phyloP scores from a whole-genome alignment of 768 basidiomycete species.

The Dioszegia crocea region DNA sequence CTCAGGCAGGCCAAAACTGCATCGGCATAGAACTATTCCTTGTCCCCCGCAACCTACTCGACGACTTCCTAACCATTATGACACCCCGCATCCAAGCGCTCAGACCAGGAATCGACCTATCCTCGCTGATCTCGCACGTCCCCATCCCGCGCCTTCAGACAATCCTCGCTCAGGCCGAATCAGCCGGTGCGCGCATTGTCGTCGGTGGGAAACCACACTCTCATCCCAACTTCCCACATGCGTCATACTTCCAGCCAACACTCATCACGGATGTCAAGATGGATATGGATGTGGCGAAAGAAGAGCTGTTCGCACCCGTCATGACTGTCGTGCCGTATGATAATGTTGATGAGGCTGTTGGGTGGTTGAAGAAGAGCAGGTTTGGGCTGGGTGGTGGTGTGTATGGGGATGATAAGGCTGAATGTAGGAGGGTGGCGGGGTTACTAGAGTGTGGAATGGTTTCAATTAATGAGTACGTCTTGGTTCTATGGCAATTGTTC shows the following conservation, averaged over 20 bases:
- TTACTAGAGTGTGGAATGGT: conserved; percentile 93
- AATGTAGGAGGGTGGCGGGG: conserved; percentile 75
- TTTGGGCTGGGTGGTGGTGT: conserved; percentile 93
- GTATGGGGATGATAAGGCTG: conserved; percentile 77
- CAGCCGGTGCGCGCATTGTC: conserved; percentile 62
- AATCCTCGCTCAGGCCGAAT: conserved; percentile 65
- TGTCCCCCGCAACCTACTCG: conserved; percentile 72
- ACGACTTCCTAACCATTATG: conserved; percentile 67
- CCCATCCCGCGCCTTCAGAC: conserved; percentile 67
- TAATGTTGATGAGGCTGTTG: conserved; percentile 71
- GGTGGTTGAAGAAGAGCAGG: conserved; percentile 78
- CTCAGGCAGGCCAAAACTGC: conserved; percentile 75
- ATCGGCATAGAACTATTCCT: conserved; percentile 93
- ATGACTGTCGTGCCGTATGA: conserved; percentile 82
- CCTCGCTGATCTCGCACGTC: conserved; percentile 74
- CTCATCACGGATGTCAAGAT: conserved; percentile 72
- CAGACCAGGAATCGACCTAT: conserved; percentile 75
- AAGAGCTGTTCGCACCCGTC: conserved; percentile 92
- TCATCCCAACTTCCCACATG: conserved; percentile 67
- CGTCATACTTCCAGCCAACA: conserved; percentile 80
- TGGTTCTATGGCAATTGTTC: neutral
- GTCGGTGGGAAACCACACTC: conserved; percentile 64
- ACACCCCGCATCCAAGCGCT: conserved; percentile 59
- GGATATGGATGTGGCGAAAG: conserved; percentile 69
- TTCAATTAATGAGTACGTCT: conserved; percentile 82